phyloP scores from a whole-genome alignment of 257 asterid genomes.

The Rehmannia glutinosa region DNA sequence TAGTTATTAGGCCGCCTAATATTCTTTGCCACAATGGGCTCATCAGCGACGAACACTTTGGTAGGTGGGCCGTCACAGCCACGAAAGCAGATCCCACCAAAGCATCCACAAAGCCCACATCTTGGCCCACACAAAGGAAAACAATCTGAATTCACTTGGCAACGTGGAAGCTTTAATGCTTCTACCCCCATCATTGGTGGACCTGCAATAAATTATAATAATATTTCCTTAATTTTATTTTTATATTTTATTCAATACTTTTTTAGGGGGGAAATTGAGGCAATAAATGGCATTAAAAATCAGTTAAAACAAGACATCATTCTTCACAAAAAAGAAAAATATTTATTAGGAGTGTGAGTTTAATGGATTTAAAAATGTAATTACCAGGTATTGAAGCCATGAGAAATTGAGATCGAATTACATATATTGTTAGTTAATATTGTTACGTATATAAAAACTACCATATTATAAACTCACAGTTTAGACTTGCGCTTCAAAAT shows the following conservation, averaged over 20 bases:
- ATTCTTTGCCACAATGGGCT: neutral
- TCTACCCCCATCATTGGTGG: neutral
- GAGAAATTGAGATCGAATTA: no score
- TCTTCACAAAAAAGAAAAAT: no score
- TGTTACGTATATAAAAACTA: no score
- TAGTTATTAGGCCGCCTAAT: no score
- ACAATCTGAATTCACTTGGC: neutral
- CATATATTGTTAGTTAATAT: no score
- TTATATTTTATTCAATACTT: no score
- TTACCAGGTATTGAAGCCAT: neutral
- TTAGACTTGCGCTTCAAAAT: no score
- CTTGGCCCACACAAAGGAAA: neutral
- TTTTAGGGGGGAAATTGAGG: neutral
- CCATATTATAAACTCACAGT: no score
- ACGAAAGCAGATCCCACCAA: neutral
- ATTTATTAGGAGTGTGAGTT: neutral
- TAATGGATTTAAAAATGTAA: neutral
- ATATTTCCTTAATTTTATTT: neutral
- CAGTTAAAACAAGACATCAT: no score
- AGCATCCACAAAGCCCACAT: neutral
- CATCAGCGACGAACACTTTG: neutral
- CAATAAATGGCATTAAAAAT: no score
- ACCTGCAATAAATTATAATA: neutral
- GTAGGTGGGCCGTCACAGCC: neutral
- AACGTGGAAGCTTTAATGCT: neutral